Conservation (phyloP, 768 basidiomycete genomes). For the Boletus edulis region DNA sequence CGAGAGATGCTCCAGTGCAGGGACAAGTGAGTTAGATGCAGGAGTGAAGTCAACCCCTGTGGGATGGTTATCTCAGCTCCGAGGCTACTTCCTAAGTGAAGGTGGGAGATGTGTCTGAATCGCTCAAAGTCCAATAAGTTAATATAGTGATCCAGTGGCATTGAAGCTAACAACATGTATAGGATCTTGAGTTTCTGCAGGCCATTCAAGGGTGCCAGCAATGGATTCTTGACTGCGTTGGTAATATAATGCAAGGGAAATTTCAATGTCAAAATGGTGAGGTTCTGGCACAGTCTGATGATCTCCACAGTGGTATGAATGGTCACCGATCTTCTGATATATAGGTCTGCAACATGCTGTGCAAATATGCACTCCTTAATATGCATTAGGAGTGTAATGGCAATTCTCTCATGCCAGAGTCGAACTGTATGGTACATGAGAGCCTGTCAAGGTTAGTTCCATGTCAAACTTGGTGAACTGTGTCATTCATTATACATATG, state of each 20-base stretch:
- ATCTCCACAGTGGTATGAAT: not conserved
- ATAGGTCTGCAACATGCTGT: not conserved
- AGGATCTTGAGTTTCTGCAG: not conserved
- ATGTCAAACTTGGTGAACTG: not conserved
- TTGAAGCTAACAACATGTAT: not conserved
- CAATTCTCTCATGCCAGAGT: not conserved
- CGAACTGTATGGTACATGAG: not conserved
- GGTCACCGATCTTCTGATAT: not conserved
- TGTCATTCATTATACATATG: not conserved
- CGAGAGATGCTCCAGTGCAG: not conserved
- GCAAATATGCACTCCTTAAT: not conserved
- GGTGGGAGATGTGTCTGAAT: not conserved
- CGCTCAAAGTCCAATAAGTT: not conserved
- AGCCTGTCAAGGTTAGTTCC: not conserved
- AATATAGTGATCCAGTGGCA: no score
- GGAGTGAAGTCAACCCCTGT: not conserved
- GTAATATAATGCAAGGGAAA: not conserved
- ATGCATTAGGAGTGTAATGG: not conserved
- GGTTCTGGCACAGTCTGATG: not conserved
- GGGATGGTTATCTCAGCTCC: not conserved
- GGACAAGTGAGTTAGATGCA: not conserved
- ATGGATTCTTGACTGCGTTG: not conserved
- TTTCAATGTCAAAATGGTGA: not conserved
- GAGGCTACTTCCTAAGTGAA: not conserved
- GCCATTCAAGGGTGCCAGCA: not conserved